These are phyloP conservation scores for Urtica urens DNA, from an alignment of 306 rosid species.

Conservation along the genomic window DNA sequence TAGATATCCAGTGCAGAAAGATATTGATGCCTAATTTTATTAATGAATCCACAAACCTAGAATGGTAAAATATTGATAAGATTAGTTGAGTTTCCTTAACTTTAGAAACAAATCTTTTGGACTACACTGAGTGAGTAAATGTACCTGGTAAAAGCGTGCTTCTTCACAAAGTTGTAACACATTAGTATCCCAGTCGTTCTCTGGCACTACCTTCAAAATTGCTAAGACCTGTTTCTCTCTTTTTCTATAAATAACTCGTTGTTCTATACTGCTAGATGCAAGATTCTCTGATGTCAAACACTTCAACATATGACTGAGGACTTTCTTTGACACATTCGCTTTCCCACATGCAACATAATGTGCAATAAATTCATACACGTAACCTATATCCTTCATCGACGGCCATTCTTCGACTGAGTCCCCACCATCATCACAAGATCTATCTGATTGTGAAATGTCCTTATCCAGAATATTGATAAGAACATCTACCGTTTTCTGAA, in stretches of 20 bases:
- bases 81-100: conserved; percentile 15
- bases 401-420: conserved; percentile 44
- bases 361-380: conserved; percentile 68
- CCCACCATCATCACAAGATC: conserved; percentile 24
- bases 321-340: conserved; percentile 53
- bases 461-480: conserved; percentile 49
- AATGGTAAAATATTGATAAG: conserved; percentile 9
- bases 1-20: conserved; percentile 85
- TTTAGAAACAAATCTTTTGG: conserved; percentile 17
- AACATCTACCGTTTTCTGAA: conserved; percentile 66
- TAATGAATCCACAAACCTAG: conserved; percentile 90
- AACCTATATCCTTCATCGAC: conserved; percentile 52
- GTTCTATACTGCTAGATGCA: conserved; percentile 22
- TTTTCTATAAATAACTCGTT: conserved; percentile 33
- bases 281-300: conserved; percentile 48
- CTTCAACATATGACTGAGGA: conserved; percentile 61
- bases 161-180: conserved; percentile 65
- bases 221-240: conserved; percentile 89
- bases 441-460: conserved; percentile 34
- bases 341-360: conserved; percentile 63
- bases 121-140: conserved; percentile 11
- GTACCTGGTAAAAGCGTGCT: conserved; percentile 71
- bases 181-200: conserved; percentile 64
- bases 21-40: conserved; percentile 51
- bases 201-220: conserved; percentile 68